phyloP scores from a whole-genome alignment of 164 flowering plant species.

The Liquidambar formosana region DNA sequence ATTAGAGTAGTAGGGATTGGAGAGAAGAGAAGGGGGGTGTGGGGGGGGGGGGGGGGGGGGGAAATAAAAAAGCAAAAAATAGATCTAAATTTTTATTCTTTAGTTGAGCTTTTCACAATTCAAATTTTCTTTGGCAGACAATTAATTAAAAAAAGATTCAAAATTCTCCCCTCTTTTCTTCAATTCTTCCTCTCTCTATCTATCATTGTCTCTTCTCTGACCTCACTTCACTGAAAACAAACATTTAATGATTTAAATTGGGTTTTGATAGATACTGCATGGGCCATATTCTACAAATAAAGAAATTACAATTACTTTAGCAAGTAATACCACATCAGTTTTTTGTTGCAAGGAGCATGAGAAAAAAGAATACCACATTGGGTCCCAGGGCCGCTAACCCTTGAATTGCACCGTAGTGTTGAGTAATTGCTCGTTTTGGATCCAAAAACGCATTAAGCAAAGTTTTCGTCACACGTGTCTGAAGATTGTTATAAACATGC shows the following conservation, averaged over 20 bases:
- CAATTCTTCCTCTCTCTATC: too few species aligned
- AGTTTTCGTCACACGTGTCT: conserved; percentile 84
- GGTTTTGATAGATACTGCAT: too few species aligned
- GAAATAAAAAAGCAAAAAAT: too few species aligned
- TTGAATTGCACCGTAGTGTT: conserved; percentile 97
- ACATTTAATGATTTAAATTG: too few species aligned
- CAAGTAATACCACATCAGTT: neutral
- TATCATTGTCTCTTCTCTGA: too few species aligned
- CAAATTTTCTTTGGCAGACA: too few species aligned
- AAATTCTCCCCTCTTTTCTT: too few species aligned
- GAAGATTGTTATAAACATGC: conserved; percentile 78
- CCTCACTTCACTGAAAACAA: too few species aligned
- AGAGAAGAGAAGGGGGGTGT: neutral
- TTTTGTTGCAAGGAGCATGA: conserved; percentile 1
- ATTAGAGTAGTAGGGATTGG: neutral
- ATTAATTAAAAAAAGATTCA: too few species aligned
- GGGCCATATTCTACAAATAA: too few species aligned
- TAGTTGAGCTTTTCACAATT: neutral
- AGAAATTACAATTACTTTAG: neutral
- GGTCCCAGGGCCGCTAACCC: conserved; percentile 92
- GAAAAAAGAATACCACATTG: conserved; percentile 64
- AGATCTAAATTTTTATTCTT: neutral
- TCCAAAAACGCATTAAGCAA: conserved; percentile 86
- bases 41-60: too few species aligned
- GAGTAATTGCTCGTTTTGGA: conserved; percentile 75